These are phyloP conservation scores for Moesziomyces antarcticus DNA, from an alignment of 1,284 basidiomycete species.

Conservation along the genomic window DNA sequence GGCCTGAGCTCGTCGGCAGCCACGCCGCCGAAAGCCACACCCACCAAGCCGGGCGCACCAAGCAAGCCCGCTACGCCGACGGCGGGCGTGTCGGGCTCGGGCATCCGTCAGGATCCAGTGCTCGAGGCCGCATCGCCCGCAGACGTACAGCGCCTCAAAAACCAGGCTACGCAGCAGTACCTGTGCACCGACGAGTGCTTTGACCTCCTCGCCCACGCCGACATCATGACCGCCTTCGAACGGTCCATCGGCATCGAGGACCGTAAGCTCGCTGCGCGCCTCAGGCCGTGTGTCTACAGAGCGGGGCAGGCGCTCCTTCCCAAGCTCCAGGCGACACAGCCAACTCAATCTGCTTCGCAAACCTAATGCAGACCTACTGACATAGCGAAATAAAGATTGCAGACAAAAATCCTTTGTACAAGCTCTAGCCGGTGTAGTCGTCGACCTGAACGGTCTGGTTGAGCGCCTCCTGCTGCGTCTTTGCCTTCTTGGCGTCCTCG, in stretches of 20 bases:
- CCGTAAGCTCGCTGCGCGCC: slow-evolving; percentile 12
- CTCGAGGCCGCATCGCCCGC: slow-evolving; percentile 17
- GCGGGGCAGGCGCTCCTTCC: slow-evolving; percentile 12
- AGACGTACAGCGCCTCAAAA: slow-evolving; percentile 16
- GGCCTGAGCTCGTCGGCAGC: slow-evolving; percentile 15
- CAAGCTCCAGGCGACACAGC: neutral
- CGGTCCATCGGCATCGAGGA: slow-evolving; percentile 21
- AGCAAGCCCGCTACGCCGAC: slow-evolving; percentile 13
- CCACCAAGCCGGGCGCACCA: slow-evolving; percentile 5
- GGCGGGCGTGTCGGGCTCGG: slow-evolving; percentile 8
- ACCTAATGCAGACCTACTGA: no score
- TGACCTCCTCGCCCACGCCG: slow-evolving; percentile 48
- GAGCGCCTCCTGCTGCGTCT: slow-evolving; percentile 19
- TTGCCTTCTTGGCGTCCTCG: slow-evolving; percentile 31
- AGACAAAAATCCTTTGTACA: neutral
- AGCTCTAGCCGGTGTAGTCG: slow-evolving; percentile 27
- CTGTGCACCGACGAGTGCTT: slow-evolving; percentile 45
- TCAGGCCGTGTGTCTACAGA: slow-evolving; percentile 22
- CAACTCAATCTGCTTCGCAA: no score
- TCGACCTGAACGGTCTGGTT: slow-evolving; percentile 28
- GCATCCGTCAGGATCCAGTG: slow-evolving; percentile 30
- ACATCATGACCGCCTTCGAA: slow-evolving; percentile 53
- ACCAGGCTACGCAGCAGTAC: slow-evolving; percentile 9
- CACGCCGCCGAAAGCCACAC: slow-evolving; percentile 11
- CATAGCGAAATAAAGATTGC: no score